Base-by-base conservation (phyloP, 1,139 yeast species). In the Geotrichum restrictum region DNA sequence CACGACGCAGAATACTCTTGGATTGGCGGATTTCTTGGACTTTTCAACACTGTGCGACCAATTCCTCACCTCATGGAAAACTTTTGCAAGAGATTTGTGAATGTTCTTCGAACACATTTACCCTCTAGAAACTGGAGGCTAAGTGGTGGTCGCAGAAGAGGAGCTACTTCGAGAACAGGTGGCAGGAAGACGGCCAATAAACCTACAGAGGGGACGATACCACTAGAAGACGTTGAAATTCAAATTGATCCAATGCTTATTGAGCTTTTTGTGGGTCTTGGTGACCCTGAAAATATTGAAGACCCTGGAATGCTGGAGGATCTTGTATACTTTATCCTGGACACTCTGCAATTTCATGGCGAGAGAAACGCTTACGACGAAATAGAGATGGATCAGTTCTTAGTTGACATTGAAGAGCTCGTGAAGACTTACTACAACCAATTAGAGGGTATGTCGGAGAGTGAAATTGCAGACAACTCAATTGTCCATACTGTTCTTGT, bases 11-110 rank as follows among this genome's bases (percentile, higher is more conserved):
- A 88, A 57, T 66, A 69, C 29, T 71, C 73, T 54, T 88, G 96
- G 95, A 68, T 91, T 44, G 91, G 95, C n/a, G 95, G 95, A 0
- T 85, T 88, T 58, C 70, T 71, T 42, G 83, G 91, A 0, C 62
- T 87, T 1, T 84, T 88, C 62, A 68, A 72, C 36, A 69, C 69
- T 5, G 59, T 57, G 11, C 59, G 62, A 1, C 54, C 70, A 1
- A 66, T 71, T 29, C 62, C 60, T 10, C 59, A 61, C 0, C 63
- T 67, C 4, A 69, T 75, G 37, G 56, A 59, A 13, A 47, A 63
- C 46, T 73, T 86, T 66, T 71, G 73, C 59, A 55, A 52, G 1
- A 60, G 75, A 52, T 66, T 81, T 64, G 58, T 69, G 50, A 57
- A 62, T 33, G 67, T 74, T 58, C 52, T 72, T 56, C 57, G 64